Percentiles rank a stretch among this genome's conserved stretches.
Evolutionary conservation across 495 filamentous ascomycete species (phyloP).

Genomic region (Hypoxylon rickii): DNA sequence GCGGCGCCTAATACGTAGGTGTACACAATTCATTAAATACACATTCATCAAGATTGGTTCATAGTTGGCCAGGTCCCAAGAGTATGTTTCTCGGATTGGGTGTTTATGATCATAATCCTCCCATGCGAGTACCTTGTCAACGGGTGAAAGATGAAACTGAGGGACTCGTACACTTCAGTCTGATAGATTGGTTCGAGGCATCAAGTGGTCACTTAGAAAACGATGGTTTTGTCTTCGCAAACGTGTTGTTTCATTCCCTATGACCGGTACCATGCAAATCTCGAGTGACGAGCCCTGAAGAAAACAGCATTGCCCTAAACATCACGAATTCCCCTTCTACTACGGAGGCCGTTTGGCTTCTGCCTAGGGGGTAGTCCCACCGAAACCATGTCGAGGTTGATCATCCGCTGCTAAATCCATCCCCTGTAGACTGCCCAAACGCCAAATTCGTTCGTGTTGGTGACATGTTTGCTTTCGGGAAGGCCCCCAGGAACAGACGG

Average conservation of each 20-base stretch:
- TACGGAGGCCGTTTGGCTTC: constrained; percentile 9
- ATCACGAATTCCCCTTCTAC: constrained; percentile 26
- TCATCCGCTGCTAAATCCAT: constrained; percentile 23
- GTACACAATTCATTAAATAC: no score
- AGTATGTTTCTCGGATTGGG: no score
- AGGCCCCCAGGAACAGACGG: constrained; percentile 25
- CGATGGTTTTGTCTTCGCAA: constrained; percentile 33
- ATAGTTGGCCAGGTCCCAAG: no score
- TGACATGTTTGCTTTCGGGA: constrained; percentile 29
- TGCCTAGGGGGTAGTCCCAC: constrained; percentile 14
- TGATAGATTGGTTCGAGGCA: no score
- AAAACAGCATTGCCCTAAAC: constrained; percentile 34
- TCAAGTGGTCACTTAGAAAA: no score
- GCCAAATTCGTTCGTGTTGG: constrained; percentile 12
- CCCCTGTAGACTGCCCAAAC: constrained; percentile 15
- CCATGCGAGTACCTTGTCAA: no score
- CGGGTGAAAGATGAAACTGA: no score
- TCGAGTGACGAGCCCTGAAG: constrained; percentile 34
- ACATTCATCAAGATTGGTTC: no score
- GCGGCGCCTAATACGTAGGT: no score
- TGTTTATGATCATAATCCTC: no score
- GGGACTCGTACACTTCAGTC: no score
- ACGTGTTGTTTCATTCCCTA: constrained; percentile 41
- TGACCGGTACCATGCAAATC: constrained; percentile 42
- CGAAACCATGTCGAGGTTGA: constrained; percentile 11